These are phyloP conservation scores for Cryptococcus sp. DNA, from an alignment of 1,284 basidiomycete genomes.

Conservation along the genomic window DNA sequence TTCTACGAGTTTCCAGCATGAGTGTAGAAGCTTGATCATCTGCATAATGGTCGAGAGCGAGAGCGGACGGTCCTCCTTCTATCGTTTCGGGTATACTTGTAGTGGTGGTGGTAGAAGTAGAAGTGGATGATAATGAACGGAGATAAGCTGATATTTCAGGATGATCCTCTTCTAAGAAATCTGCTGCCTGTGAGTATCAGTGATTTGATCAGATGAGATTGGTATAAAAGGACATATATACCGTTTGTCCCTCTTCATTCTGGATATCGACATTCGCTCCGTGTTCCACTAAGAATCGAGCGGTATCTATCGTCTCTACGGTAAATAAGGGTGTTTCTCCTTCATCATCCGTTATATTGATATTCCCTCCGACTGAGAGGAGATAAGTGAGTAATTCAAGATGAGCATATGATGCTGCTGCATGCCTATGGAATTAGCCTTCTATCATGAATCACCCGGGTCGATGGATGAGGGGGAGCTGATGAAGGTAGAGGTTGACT, in stretches of 20 bases:
- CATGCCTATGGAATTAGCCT: conserved; percentile 59
- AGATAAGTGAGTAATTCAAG: conserved; percentile 71
- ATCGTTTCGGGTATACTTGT: not conserved
- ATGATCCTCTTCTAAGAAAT: conserved; percentile 70
- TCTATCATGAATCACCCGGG: not conserved
- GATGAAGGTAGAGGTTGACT: conserved; percentile 20
- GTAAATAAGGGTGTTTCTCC: conserved; percentile 87
- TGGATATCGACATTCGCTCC: conserved; percentile 64
- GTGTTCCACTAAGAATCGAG: conserved; percentile 69
- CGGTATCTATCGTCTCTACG: conserved; percentile 75
- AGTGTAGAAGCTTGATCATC: conserved; percentile 65
- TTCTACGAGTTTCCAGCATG: conserved; percentile 61
- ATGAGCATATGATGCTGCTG: conserved; percentile 88
- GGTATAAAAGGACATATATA: conserved; percentile 46
- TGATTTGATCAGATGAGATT: conserved; percentile 2
- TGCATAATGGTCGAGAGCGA: conserved; percentile 63
- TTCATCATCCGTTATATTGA: conserved; percentile 79
- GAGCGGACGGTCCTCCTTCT: conserved; percentile 51
- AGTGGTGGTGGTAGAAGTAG: conserved; percentile 10
- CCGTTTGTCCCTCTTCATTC: conserved; percentile 72
- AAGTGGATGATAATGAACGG: conserved; percentile 48
- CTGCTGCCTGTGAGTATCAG: conserved; percentile 58
- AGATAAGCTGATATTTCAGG: conserved; percentile 71
- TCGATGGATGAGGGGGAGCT: conserved; percentile 4
- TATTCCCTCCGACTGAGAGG: conserved; percentile 71